A percentile compares a stretch with the other conserved stretches of the same genome.
Evolutionary conservation across 2,329 filamentous ascomycete species (phyloP).

Genomic region (Plenodomus lindquistii): DNA sequence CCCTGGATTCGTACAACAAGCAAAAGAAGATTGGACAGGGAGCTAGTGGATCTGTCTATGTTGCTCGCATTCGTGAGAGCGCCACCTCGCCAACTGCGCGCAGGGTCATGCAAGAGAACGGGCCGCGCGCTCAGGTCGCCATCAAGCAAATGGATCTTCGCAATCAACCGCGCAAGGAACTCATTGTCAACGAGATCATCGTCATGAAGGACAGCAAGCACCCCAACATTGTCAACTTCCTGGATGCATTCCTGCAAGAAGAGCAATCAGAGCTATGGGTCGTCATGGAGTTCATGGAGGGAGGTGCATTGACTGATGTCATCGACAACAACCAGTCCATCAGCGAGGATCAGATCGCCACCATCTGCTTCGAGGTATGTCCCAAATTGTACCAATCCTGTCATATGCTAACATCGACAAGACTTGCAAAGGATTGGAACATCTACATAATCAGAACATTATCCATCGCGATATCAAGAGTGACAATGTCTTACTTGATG

Average conservation of each 20-base stretch:
- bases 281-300: slow-evolving; percentile 99
- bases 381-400: neutral
- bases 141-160: slow-evolving; percentile 99
- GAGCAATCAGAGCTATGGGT: slow-evolving; percentile 97
- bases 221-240: slow-evolving; percentile 97
- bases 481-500: slow-evolving; percentile 95
- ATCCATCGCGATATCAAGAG: slow-evolving; percentile 99
- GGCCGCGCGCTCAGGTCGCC: slow-evolving; percentile 83
- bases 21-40: slow-evolving; percentile 99
- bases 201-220: slow-evolving; percentile 99
- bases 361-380: slow-evolving; percentile 91
- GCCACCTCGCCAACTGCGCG: slow-evolving; percentile 80
- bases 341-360: slow-evolving; percentile 95
- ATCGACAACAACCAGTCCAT: slow-evolving; percentile 97
- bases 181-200: slow-evolving; percentile 99
- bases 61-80: slow-evolving; percentile 90
- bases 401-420: slow-evolving; percentile 49
- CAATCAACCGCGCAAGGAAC: slow-evolving; percentile 93
- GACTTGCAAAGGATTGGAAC: slow-evolving; percentile 94
- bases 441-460: slow-evolving; percentile 93
- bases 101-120: slow-evolving; percentile 77
- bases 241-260: slow-evolving; percentile 95
- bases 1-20: slow-evolving; percentile 94
- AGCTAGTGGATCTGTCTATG: slow-evolving; percentile 96
- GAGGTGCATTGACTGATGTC: slow-evolving; percentile 93